Base-by-base conservation (phyloP, 257 asterid genomes). In the Mitragyna speciosa region DNA sequence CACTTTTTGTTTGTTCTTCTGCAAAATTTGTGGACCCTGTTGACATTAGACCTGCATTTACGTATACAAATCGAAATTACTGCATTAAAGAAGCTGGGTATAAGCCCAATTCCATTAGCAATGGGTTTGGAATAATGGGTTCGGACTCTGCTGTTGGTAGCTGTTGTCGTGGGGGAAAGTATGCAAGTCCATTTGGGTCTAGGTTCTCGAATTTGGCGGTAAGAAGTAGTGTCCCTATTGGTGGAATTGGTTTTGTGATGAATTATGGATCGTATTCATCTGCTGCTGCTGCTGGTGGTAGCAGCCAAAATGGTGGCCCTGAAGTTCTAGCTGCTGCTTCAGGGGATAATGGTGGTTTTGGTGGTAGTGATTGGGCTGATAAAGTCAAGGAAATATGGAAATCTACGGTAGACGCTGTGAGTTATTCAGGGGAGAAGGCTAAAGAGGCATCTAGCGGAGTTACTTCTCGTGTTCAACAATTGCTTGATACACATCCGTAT, bases 401-500 rank as follows among this genome's bases (percentile, higher is more conserved):
- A 78, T 91, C 89, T 48, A 56, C 90, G 0, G 84, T 84, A 17
- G 94, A 88, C 73, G 89, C 83, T 78, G 85, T 80, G 65, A 88
- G 75, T 73, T 87, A 65, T 86, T 82, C 94, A 0, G 88, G 91
- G 45, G 94, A 87, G 69, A 93, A 94, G 84, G 90, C 86, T 16
- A 90, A 88, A 83, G 96, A 87, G 82, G 89, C 81, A 14, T 91
- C 95, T 49, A 39, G 82, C 48, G 92, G 84, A 79, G 89, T 83
- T 11, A 76, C 88, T 59, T 94, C 95, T 41, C 86, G 90, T 78
- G 88, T 92, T 80, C 94, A 96, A 48, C 92, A 89, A 67, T 84
- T 83, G 87, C 83, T 96, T 24, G 97, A 94, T 74, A 52, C 91
- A 15, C 82, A 96, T 82, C 98, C 97, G 48, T 92, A 91, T 78